Evolutionary conservation across 2,329 filamentous ascomycete species (phyloP).

Genomic region (Claviceps lovelessii): DNA sequence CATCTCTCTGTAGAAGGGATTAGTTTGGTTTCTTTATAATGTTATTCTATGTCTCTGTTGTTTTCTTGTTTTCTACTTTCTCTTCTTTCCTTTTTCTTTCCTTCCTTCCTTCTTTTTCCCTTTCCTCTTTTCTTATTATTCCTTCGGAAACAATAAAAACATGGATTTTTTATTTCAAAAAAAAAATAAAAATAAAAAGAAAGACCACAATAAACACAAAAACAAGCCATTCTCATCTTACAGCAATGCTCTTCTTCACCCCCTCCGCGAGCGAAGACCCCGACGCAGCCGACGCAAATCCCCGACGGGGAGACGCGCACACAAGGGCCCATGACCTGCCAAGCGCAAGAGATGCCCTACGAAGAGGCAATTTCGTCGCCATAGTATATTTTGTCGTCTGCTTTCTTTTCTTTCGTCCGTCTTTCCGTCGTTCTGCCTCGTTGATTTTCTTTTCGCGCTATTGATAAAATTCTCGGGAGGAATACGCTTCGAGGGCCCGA

Average conservation of each 20-base stretch:
- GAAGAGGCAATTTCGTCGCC: slow-evolving; percentile 25
- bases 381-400: slow-evolving; percentile 12
- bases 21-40: not conserved
- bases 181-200: too few relatives aligned
- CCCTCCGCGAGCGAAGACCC: slow-evolving; percentile 22
- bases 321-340: slow-evolving; percentile 11
- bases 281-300: slow-evolving; percentile 12
- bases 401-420: not conserved
- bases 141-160: not conserved
- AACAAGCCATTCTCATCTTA: slow-evolving; percentile 8
- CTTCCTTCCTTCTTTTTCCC: not conserved
- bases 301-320: not conserved
- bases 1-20: slow-evolving; percentile 13
- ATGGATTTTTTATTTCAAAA: not conserved
- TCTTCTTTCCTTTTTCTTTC: not conserved
- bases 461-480: too few relatives aligned
- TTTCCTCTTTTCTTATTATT: not conserved
- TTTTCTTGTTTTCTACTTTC: too few relatives aligned
- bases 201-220: too few relatives aligned
- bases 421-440: too few relatives aligned
- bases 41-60: too few relatives aligned
- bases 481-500: too few relatives aligned
- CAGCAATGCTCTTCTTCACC: slow-evolving; percentile 21
- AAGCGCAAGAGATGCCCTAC: slow-evolving; percentile 22
- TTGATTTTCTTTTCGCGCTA: too few relatives aligned